Evolutionary conservation across 257 asterid genomes (phyloP).

Genomic region (Nicotiana noctiflora): DNA sequence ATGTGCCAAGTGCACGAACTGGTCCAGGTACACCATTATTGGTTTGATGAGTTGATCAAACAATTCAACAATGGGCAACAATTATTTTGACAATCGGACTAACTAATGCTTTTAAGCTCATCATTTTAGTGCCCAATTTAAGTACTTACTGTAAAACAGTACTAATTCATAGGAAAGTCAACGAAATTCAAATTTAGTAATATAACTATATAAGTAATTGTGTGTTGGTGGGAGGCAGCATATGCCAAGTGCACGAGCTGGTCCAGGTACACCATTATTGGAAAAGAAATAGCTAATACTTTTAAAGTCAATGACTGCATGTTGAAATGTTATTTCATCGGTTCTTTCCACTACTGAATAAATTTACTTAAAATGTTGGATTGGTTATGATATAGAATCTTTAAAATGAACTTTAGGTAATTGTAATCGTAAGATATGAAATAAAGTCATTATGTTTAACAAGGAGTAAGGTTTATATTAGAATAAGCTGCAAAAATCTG

Average conservation of each 20-base stretch:
- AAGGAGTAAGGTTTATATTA: background rate
- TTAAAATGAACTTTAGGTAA: background rate
- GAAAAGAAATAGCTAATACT: background rate
- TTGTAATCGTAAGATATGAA: background rate
- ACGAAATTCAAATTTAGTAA: background rate
- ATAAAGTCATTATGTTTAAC: background rate
- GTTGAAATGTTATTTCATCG: background rate
- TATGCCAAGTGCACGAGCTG: background rate
- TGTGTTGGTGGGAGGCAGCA: background rate
- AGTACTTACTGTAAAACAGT: background rate
- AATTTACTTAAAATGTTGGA: background rate
- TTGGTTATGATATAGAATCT: background rate
- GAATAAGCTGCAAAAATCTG: background rate
- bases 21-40: background rate
- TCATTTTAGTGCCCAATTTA: background rate
- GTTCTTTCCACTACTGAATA: background rate
- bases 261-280: background rate
- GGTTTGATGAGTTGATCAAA: no score
- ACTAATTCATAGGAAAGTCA: background rate
- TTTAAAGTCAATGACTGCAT: background rate
- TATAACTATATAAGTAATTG: background rate
- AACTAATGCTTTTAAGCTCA: background rate
- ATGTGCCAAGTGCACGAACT: background rate
- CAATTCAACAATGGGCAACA: background rate
- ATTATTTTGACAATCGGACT: background rate